These are phyloP conservation scores for Zymoseptoria tritici DNA, from an alignment of 2,329 filamentous ascomycete genomes.

Conservation along the genomic window DNA sequence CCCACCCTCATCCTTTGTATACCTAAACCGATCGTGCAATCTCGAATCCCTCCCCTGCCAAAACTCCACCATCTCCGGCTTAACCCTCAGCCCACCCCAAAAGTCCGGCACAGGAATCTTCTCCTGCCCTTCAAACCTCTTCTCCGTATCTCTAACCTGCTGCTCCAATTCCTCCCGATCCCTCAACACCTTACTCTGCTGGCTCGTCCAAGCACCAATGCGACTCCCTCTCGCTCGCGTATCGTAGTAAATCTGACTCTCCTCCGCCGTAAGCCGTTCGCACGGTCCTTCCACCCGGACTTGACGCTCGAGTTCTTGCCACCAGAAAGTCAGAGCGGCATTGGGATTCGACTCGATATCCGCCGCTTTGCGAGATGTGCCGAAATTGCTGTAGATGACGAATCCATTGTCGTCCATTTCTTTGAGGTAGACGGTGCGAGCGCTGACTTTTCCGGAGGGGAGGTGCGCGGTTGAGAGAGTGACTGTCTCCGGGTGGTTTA, in stretches of 20 bases:
- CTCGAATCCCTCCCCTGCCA: slow-evolving; percentile 89
- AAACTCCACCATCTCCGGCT: slow-evolving; percentile 85
- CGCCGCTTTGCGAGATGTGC: slow-evolving; percentile 59
- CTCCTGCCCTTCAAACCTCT: slow-evolving; percentile 65
- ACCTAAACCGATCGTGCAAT: slow-evolving; percentile 88
- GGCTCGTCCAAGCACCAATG: slow-evolving; percentile 88
- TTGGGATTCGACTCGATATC: slow-evolving; percentile 68
- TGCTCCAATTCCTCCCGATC: slow-evolving; percentile 67
- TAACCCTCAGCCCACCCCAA: slow-evolving; percentile 84
- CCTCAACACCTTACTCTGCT: slow-evolving; percentile 69
- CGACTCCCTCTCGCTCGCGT: slow-evolving; percentile 69
- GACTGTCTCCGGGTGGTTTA: slow-evolving; percentile 79
- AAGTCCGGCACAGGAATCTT: slow-evolving; percentile 85
- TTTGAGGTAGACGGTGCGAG: slow-evolving; percentile 88
- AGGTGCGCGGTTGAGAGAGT: slow-evolving; percentile 77
- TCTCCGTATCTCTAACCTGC: slow-evolving; percentile 70
- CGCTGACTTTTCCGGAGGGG: slow-evolving; percentile 74
- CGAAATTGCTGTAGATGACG: slow-evolving; percentile 91
- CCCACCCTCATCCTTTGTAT: slow-evolving; percentile 51
- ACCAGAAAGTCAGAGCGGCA: slow-evolving; percentile 84
- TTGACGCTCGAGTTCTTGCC: slow-evolving; percentile 78
- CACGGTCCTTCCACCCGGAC: slow-evolving; percentile 77
- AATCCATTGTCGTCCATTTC: slow-evolving; percentile 79
- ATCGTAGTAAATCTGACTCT: slow-evolving; percentile 62
- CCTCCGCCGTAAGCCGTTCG: slow-evolving; percentile 58